Conservation (phyloP, 768 basidiomycete species). For the Chalciporus pseudorubinellus region DNA sequence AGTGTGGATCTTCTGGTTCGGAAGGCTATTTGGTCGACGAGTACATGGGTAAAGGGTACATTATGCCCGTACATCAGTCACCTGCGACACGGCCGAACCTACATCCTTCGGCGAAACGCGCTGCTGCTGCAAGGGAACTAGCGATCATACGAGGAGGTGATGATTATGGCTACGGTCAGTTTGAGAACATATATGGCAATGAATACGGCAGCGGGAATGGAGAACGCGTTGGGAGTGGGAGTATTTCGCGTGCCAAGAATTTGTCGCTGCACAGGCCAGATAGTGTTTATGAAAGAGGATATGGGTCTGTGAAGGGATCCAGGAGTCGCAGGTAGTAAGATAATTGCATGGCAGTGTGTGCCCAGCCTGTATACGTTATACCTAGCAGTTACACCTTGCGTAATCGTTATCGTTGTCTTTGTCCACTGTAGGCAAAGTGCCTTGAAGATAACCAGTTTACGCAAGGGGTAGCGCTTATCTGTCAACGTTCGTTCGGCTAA, state of each 20-base stretch:
- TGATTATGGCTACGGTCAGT: not conserved
- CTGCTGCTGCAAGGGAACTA: not conserved
- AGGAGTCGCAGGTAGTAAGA: too few relatives aligned
- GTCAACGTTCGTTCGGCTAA: too few relatives aligned
- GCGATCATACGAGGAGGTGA: not conserved
- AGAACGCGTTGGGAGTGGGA: not conserved
- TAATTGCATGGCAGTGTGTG: too few relatives aligned
- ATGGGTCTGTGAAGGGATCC: not conserved
- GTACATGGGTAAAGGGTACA: not conserved
- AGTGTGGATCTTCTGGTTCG: not conserved
- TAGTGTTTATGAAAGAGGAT: not conserved
- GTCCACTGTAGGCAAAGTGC: too few relatives aligned
- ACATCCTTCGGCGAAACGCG: not conserved
- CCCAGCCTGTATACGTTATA: too few relatives aligned
- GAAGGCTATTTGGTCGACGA: too few relatives aligned
- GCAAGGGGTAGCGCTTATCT: too few relatives aligned
- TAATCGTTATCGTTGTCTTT: not conserved
- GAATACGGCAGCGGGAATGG: not conserved
- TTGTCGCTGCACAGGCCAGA: not conserved
- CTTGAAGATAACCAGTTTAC: too few relatives aligned
- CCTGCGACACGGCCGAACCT: not conserved
- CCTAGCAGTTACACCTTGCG: too few relatives aligned
- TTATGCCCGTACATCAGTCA: not conserved
- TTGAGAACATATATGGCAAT: not conserved
- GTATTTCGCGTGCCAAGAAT: conserved; percentile 7